Evolutionary conservation across 306 rosid genomes (phyloP).

Genomic region (Herpetospermum pedunculosum): DNA sequence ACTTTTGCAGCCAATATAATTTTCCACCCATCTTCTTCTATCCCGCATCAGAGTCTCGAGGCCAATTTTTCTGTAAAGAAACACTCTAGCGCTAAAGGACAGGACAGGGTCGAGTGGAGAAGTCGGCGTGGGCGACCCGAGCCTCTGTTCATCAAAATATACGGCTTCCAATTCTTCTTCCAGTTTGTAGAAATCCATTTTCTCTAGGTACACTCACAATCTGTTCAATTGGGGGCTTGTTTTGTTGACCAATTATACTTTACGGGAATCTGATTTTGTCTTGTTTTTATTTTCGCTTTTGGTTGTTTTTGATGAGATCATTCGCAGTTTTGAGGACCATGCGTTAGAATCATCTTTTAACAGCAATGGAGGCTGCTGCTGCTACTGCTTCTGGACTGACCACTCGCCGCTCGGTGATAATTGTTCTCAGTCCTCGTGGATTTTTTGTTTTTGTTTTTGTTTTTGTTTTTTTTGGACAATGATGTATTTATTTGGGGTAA

Average conservation of each 20-base stretch:
- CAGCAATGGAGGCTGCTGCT: slow-evolving; percentile 37
- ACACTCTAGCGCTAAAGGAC: slow-evolving; percentile 14
- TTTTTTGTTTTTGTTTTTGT: neutral
- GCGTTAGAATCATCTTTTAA: slow-evolving; percentile 6
- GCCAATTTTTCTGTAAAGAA: no score
- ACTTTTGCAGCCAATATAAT: no score
- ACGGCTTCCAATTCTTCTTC: neutral
- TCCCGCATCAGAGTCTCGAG: no score
- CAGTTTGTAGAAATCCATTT: neutral
- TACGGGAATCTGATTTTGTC: slow-evolving; percentile 4
- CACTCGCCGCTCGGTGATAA: slow-evolving; percentile 45
- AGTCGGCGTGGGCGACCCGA: slow-evolving; percentile 33
- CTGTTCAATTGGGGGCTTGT: neutral
- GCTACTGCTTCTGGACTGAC: slow-evolving; percentile 46
- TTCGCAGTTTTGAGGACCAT: slow-evolving; percentile 17
- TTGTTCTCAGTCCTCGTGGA: neutral
- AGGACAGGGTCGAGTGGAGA: slow-evolving; percentile 18
- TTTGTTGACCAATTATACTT: neutral
- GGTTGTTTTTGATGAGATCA: slow-evolving; percentile 28
- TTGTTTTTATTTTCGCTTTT: slow-evolving; percentile 11
- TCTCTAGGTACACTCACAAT: neutral
- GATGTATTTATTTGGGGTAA: slow-evolving; percentile 11
- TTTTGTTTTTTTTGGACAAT: neutral
- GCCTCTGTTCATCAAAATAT: neutral
- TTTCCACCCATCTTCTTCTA: no score